Base-by-base conservation (phyloP, 768 basidiomycete genomes). In the Pholiota microspora region DNA sequence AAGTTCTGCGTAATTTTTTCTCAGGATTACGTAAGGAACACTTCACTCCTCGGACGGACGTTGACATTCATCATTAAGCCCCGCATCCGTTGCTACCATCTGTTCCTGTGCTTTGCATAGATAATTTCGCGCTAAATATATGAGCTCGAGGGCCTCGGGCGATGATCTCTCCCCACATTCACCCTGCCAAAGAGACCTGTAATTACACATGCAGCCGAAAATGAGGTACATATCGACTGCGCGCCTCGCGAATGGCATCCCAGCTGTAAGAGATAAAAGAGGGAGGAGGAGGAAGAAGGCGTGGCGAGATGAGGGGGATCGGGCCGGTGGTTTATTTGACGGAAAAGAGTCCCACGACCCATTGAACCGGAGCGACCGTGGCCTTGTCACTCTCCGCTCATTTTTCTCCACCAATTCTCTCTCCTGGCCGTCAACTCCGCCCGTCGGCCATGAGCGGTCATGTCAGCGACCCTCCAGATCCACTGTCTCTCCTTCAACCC, bases 361-460 rank as follows among this genome's bases (percentile, higher is more conserved):
- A 48, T 53, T 53, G 31, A 53, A 53, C 57, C 57, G 52, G 45
- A 52, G 57, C 45, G 31, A 46, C 51, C 55, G 58, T 58, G 52
- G 57, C 60, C 54, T 62, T 57, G 61, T 67, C 59, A 61, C 58
- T 61, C 56, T 62, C 61, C 58, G 62, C 66, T 66, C 65, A 64
- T 67, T 67, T 69, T 66, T 63, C 55, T 62, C 60, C 62, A 64
- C 53, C 45, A 64, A 66, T 69, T 69, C 66, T 63, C 70, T 53
- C 58, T 42, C 50, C 54, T 44, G 58, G 55, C 55, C 51, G 27
- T 10, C 51, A 55, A 46, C 62, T 59, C 56, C 57, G 55, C 52
- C 64, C 64, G 66, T 69, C 71, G 72, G 71, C 67, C 70, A 81
- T 81, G 79, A 71, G 75, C 73, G 68, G 69, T 69, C 65, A 69